Base-by-base conservation (phyloP, 2,329 filamentous ascomycete species). In the Dothistroma pini region DNA sequence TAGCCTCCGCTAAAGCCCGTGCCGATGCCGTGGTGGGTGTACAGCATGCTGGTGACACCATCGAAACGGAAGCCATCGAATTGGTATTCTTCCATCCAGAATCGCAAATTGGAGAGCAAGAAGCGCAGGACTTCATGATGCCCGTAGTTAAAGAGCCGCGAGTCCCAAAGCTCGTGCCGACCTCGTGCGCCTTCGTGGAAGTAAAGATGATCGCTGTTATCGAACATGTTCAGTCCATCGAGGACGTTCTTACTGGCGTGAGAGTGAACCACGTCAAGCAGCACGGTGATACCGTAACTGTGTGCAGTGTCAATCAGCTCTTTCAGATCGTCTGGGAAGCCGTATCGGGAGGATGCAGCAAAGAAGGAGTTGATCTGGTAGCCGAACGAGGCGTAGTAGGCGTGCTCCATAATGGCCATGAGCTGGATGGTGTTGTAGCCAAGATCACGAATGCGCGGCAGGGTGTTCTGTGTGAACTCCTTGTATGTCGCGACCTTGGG, bases 351-450 rank as follows among this genome's bases (percentile, higher is more conserved):
- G 77, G 93, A 97, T 12, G 93, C 93, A 31, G 95, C 95, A 71
- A 97, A 99, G 82, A 99, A 99, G 77, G 90, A 97, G 81, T 97
- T 99, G 78, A 99, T 86, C 77, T 99, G 95, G 76, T 99, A 99
- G 52, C 95, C 95, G 71, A 99, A 99, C 73, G 93, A 97, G 71
- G 95, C 95, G 75, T 99, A 99, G 82, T 99, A 99, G 54, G 95
- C 95, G 77, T 99, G 95, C 75, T 99, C 95, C 93, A 99, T 99
- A 73, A 99, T 84, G 51, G 95, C 95, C 95, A 99, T 99, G 66
- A 99, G 83, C 75, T 99, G 95, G 68, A 99, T 97, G 58, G 93
- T 90, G 74, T 99, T 97, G 81, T 99, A 99, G 47, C 93, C 95
- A 49, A 97, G 81, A 66, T 86, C 81, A 73, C 93, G 89, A 78